Conservation (phyloP, 345 rosid genomes). For the Firmiana major region DNA sequence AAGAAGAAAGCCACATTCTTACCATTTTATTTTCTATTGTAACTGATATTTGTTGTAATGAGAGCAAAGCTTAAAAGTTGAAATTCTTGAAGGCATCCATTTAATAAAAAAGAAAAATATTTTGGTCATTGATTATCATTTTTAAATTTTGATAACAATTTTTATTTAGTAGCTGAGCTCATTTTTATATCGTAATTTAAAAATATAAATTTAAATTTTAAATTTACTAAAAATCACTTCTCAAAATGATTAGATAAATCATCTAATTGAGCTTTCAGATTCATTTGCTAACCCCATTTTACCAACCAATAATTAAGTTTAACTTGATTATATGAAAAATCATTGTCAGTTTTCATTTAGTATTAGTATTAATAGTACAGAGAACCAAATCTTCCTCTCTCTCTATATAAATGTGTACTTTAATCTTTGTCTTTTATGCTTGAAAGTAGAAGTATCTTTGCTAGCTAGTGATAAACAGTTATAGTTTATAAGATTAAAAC, state of each 20-base stretch:
- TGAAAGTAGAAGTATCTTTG: too few relatives aligned
- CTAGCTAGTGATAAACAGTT: too few relatives aligned
- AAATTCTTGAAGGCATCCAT: neutral
- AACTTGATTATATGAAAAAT: neutral
- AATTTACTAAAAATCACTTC: too few relatives aligned
- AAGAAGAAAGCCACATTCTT: neutral
- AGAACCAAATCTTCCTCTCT: too few relatives aligned
- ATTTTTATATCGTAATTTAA: too few relatives aligned
- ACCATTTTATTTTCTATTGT: neutral
- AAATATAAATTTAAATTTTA: too few relatives aligned
- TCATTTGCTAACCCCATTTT: neutral
- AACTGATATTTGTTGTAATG: neutral
- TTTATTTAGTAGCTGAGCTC: neutral
- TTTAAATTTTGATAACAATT: neutral
- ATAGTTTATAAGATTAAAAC: too few relatives aligned
- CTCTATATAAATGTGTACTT: too few relatives aligned
- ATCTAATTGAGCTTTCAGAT: too few relatives aligned
- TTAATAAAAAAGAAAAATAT: neutral
- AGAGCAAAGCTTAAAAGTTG: neutral
- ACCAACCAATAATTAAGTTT: neutral
- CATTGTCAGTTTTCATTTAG: neutral
- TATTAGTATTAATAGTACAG: neutral
- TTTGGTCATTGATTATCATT: neutral
- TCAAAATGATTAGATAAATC: too few relatives aligned
- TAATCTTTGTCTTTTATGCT: too few relatives aligned